Percentiles rank a stretch among this genome's conserved stretches.
phyloP scores from a whole-genome alignment of 257 asterid genomes.

The Handroanthus guayacan region DNA sequence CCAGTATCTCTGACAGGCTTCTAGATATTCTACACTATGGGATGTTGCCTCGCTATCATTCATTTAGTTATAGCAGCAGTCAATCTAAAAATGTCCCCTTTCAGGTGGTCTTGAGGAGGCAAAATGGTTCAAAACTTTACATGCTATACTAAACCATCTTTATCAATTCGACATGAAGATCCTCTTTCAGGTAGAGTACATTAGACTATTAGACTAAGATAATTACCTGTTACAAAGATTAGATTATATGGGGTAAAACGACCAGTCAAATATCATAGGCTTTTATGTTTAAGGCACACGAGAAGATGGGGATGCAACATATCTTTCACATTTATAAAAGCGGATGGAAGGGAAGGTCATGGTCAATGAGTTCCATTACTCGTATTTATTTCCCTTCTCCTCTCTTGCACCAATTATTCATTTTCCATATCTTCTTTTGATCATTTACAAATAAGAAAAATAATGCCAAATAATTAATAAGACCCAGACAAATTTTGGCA shows the following conservation, averaged over 20 bases:
- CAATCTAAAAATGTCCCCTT: background rate
- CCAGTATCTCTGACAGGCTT: background rate
- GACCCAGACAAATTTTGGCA: background rate
- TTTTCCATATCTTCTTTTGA: constrained; percentile 4
- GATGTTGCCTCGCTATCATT: background rate
- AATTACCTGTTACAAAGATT: background rate
- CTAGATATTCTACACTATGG: background rate
- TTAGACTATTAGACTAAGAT: background rate
- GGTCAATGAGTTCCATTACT: constrained; percentile 3
- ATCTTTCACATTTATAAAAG: background rate
- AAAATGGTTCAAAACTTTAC: background rate
- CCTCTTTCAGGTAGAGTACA: background rate
- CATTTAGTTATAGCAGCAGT: background rate
- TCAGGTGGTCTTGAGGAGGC: background rate
- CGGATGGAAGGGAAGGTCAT: background rate
- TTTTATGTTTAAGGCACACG: background rate
- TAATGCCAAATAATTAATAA: background rate
- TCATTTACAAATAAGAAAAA: background rate
- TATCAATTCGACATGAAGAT: background rate
- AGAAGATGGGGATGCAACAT: background rate
- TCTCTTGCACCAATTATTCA: background rate
- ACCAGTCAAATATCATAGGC: background rate
- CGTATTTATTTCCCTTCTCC: background rate
- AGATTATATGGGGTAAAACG: background rate
- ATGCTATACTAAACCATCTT: too few relatives aligned